Evolutionary conservation across 2,329 filamentous ascomycete species (phyloP).

Genomic region (Epichloe coenophiala): DNA sequence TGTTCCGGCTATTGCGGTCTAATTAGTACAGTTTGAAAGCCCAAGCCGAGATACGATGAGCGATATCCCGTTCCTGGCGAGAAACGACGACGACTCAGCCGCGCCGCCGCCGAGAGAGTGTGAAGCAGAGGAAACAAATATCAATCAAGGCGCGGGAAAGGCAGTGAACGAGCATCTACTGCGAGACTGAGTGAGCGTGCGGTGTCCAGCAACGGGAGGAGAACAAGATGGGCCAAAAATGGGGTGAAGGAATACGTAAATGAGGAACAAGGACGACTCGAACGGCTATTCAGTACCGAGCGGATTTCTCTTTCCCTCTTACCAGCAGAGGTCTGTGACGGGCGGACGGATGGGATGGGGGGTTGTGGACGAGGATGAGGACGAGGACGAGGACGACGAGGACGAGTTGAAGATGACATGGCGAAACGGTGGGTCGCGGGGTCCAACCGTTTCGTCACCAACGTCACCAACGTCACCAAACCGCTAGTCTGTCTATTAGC

Average conservation of each 20-base stretch:
- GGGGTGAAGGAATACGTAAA: background rate
- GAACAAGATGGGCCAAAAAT: background rate
- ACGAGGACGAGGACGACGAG: too few relatives aligned
- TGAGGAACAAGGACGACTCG: background rate
- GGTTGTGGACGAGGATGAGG: too few relatives aligned
- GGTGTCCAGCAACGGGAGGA: background rate
- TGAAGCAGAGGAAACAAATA: too few relatives aligned
- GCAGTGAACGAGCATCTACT: too few relatives aligned
- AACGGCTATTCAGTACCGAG: background rate
- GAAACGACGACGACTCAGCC: too few relatives aligned
- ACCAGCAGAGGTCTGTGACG: slow-evolving; percentile 4
- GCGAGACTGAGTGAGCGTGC: background rate
- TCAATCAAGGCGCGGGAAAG: too few relatives aligned
- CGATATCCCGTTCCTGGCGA: too few relatives aligned
- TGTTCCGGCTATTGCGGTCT: slow-evolving; percentile 8
- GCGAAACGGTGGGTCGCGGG: background rate
- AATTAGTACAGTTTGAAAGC: background rate
- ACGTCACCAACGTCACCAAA: too few relatives aligned
- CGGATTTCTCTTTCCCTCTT: background rate
- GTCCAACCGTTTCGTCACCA: background rate
- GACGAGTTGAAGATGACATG: too few relatives aligned
- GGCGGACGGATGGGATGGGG: background rate
- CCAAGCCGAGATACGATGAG: too few relatives aligned
- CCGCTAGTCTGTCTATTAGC: too few relatives aligned
- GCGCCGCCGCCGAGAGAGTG: too few relatives aligned